These are phyloP conservation scores for Pneumocystis canis DNA, from an alignment of 1,139 yeast genomes.

Conservation along the genomic window DNA sequence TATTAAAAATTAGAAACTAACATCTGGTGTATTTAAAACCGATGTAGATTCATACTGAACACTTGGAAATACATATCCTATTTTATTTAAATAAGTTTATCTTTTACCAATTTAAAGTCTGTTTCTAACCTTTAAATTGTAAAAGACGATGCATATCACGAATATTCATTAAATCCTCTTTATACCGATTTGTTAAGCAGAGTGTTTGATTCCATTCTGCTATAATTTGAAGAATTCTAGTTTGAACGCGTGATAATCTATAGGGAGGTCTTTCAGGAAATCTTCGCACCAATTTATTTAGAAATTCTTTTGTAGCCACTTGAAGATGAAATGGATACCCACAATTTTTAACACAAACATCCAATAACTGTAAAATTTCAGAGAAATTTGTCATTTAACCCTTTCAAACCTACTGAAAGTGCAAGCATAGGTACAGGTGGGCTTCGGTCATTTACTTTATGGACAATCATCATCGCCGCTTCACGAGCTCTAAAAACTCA, in stretches of 20 bases:
- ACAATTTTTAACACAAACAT: slow-evolving; percentile 88
- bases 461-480: slow-evolving; percentile 82
- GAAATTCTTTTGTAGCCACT: slow-evolving; percentile 83
- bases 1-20: slow-evolving; percentile 18
- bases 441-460: slow-evolving; percentile 66
- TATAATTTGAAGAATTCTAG: slow-evolving; percentile 72
- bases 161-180: slow-evolving; percentile 80
- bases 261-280: slow-evolving; percentile 93
- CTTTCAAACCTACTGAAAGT: slow-evolving; percentile 22
- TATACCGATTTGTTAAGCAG: slow-evolving; percentile 77
- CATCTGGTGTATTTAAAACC: slow-evolving; percentile 83
- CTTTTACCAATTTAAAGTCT: slow-evolving; percentile 17
- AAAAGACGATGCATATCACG: slow-evolving; percentile 91
- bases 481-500: slow-evolving; percentile 47
- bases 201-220: slow-evolving; percentile 97
- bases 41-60: slow-evolving; percentile 83
- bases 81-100: too few relatives aligned
- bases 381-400: slow-evolving; percentile 16
- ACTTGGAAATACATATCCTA: slow-evolving; percentile 67
- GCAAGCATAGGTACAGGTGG: slow-evolving; percentile 60
- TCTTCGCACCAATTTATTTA: slow-evolving; percentile 79
- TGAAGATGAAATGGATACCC: slow-evolving; percentile 95
- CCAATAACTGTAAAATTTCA: slow-evolving; percentile 34
- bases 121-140: slow-evolving; percentile 49
- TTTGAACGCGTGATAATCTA: slow-evolving; percentile 67